A percentile compares a stretch with the other conserved stretches of the same genome.
Evolutionary conservation across 345 rosid genomes (phyloP).

Genomic region (Microcos paniculata): DNA sequence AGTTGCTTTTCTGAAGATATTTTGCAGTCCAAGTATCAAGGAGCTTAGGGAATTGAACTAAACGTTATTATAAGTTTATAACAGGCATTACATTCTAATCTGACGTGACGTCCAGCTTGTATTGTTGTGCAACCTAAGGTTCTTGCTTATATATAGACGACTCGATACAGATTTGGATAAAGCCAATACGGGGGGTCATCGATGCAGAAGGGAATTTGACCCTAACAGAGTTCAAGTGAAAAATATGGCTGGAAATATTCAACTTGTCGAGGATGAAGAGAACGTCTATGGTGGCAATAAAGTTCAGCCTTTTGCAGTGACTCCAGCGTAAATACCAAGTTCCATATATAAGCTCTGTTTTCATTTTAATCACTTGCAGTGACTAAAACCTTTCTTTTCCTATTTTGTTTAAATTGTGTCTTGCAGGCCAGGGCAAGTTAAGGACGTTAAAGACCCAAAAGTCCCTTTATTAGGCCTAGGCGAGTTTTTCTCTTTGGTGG

Average conservation of each 20-base stretch:
- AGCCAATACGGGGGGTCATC: no score
- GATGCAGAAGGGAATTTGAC: not conserved
- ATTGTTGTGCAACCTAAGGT: not conserved
- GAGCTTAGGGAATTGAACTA: no score
- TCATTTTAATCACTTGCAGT: no score
- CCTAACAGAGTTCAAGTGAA: not conserved
- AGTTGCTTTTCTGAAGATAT: no score
- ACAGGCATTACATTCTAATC: not conserved
- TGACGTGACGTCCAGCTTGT: not conserved
- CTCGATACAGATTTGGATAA: not conserved
- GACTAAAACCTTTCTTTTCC: not conserved
- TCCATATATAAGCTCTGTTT: not conserved
- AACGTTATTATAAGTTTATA: not conserved
- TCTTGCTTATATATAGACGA: not conserved
- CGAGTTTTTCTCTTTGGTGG: slow-evolving; percentile 18
- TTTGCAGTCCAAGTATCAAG: no score
- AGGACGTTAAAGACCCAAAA: not conserved
- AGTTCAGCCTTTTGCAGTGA: slow-evolving; percentile 12
- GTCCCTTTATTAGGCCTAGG: not conserved
- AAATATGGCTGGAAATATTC: slow-evolving; percentile 18
- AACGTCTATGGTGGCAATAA: not conserved
- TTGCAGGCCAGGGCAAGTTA: slow-evolving; percentile 8
- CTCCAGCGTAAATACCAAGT: slow-evolving; percentile 3
- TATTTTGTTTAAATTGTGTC: not conserved
- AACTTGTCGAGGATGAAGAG: slow-evolving; percentile 14